Conservation (phyloP, 164 flowering plant genomes). For the Vitis riparia region DNA sequence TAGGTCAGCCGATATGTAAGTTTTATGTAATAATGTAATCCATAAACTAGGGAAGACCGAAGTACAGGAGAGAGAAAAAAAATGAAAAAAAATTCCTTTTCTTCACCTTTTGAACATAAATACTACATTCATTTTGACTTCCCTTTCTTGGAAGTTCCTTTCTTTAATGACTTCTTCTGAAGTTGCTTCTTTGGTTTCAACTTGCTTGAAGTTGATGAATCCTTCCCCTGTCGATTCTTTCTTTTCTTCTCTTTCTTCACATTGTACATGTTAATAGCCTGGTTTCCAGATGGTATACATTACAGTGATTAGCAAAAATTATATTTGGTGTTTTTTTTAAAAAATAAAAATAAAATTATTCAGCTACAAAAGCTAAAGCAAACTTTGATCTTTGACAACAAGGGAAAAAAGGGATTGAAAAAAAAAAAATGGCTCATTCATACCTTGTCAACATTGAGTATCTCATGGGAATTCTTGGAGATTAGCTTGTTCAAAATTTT, state of each 20-base stretch:
- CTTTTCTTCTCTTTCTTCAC: conserved; percentile 54
- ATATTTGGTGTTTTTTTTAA: background rate
- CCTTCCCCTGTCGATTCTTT: conserved; percentile 31
- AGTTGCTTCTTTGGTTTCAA: conserved; percentile 53
- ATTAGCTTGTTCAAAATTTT: conserved; percentile 76
- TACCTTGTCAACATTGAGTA: conserved; percentile 80
- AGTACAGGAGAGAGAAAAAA: no score
- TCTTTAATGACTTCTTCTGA: conserved; percentile 37
- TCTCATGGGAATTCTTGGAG: conserved; percentile 78
- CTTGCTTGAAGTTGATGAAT: conserved; percentile 48
- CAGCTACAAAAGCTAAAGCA: background rate
- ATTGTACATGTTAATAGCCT: conserved; percentile 76
- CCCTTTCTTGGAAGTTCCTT: conserved; percentile 32
- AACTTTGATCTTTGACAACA: background rate
- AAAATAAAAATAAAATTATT: no score
- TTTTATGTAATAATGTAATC: no score
- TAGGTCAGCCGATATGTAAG: no score
- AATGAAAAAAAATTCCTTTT: no score
- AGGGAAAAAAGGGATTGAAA: background rate
- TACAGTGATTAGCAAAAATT: background rate
- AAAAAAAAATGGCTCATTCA: background rate
- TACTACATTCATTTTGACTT: conserved; percentile 9
- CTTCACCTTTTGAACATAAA: no score
- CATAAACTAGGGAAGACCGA: no score
- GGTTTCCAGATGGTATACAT: background rate